These are phyloP conservation scores for Lactarius trivialis DNA, from an alignment of 768 basidiomycete genomes.

Conservation along the genomic window DNA sequence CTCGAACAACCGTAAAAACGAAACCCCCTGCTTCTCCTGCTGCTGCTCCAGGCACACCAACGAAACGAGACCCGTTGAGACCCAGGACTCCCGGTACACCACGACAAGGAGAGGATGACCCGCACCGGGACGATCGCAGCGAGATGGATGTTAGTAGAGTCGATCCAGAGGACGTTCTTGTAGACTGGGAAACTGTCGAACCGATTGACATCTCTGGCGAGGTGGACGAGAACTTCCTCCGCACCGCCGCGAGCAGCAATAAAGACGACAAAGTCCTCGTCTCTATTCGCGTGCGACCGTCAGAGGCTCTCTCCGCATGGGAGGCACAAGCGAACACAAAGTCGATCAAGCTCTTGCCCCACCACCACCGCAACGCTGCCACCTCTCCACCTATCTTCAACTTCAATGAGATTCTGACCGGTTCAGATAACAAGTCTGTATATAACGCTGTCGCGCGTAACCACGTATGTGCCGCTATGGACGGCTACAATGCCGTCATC, in stretches of 20 bases:
- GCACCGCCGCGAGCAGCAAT: conserved; percentile 44
- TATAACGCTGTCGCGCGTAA: conserved; percentile 70
- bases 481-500: conserved; percentile 91
- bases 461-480: conserved; percentile 89
- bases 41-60: conserved; percentile 20
- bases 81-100: conserved; percentile 34
- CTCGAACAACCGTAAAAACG: conserved; percentile 20
- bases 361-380: conserved; percentile 42
- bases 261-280: conserved; percentile 83
- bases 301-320: conserved; percentile 51
- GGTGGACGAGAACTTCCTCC: conserved; percentile 54
- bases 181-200: conserved; percentile 70
- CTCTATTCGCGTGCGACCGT: conserved; percentile 68
- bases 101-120: conserved; percentile 41
- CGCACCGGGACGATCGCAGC: conserved; percentile 44
- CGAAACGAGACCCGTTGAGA: conserved; percentile 19
- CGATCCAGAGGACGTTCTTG: conserved; percentile 68
- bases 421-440: conserved; percentile 71
- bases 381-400: conserved; percentile 45
- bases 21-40: conserved; percentile 20
- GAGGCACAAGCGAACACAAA: conserved; percentile 36
- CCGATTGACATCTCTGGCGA: conserved; percentile 61
- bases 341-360: conserved; percentile 55
- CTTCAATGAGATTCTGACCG: conserved; percentile 73
- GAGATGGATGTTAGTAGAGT: conserved; percentile 74